A percentile compares a stretch with the other conserved stretches of the same genome.
Evolutionary conservation across 768 basidiomycete species (phyloP).

Genomic region (Phanerochaete sordida): DNA sequence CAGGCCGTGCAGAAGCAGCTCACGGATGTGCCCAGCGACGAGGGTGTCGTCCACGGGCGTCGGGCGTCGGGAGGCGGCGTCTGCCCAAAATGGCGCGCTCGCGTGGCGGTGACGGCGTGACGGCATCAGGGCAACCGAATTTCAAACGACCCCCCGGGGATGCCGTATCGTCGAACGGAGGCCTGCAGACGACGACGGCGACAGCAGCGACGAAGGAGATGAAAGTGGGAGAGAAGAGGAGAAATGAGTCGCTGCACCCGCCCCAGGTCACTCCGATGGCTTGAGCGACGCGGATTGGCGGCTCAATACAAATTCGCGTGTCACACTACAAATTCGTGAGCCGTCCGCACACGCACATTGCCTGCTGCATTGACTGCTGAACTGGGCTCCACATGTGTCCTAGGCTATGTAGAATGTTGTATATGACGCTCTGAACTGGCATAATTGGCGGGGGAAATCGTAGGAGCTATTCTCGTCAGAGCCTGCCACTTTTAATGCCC

Average conservation of each 20-base stretch:
- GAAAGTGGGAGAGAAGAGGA: background rate
- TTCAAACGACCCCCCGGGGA: background rate
- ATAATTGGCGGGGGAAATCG: no score
- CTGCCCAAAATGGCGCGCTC: background rate
- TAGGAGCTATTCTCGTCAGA: no score
- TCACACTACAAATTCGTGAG: constrained; percentile 7
- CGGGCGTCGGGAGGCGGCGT: background rate
- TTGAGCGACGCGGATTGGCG: constrained; percentile 1
- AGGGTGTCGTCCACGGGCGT: background rate
- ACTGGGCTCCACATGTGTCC: no score
- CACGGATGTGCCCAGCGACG: background rate
- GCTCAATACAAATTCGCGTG: constrained; percentile 6
- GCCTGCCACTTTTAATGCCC: no score
- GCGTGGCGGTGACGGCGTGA: background rate
- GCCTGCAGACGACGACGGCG: background rate
- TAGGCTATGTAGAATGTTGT: no score
- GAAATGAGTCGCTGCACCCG: background rate
- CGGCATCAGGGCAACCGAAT: background rate
- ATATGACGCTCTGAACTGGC: no score
- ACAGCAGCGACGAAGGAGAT: background rate
- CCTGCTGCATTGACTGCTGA: background rate
- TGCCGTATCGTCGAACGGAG: background rate
- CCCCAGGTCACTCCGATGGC: background rate
- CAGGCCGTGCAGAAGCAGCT: background rate
- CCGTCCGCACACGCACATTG: background rate